phyloP scores from a whole-genome alignment of 2,329 filamentous ascomycete genomes.

The Aspergillus persii region DNA sequence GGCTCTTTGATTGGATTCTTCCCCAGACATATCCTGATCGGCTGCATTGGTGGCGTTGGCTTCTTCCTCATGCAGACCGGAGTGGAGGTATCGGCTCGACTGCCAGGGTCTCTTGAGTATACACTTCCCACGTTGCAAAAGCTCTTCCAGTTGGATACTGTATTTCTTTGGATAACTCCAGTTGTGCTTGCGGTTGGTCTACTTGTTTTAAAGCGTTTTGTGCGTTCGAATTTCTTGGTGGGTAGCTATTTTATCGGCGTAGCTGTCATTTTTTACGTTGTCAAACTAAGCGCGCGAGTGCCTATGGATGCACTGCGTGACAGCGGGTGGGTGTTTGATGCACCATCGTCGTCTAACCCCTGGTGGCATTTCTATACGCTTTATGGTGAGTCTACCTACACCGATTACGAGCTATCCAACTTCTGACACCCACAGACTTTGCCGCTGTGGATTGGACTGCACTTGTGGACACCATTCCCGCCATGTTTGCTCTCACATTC shows the following conservation, averaged over 20 bases:
- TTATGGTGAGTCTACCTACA: constrained; percentile 66
- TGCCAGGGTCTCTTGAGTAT: constrained; percentile 83
- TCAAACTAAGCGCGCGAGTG: constrained; percentile 56
- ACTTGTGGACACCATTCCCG: constrained; percentile 78
- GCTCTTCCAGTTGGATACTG: constrained; percentile 69
- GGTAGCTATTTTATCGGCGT: constrained; percentile 85
- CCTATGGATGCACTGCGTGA: constrained; percentile 65
- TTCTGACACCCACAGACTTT: constrained; percentile 59
- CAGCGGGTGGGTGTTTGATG: constrained; percentile 87
- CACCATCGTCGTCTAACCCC: constrained; percentile 77
- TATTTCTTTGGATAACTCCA: constrained; percentile 80
- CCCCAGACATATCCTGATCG: constrained; percentile 90
- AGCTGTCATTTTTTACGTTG: constrained; percentile 56
- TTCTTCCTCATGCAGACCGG: constrained; percentile 92
- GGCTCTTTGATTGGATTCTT: constrained; percentile 97
- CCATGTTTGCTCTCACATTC: constrained; percentile 96
- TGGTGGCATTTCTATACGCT: constrained; percentile 99
- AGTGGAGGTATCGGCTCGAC: constrained; percentile 85
- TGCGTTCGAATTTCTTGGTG: constrained; percentile 79
- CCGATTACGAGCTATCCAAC: neutral
- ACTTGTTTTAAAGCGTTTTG: constrained; percentile 71
- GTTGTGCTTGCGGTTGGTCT: constrained; percentile 72
- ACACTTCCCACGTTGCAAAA: constrained; percentile 71
- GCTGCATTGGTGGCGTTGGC: constrained; percentile 94
- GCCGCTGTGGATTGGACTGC: constrained; percentile 78